Evolutionary conservation across 345 rosid genomes (phyloP).

Genomic region (Atalantia buxifolia): DNA sequence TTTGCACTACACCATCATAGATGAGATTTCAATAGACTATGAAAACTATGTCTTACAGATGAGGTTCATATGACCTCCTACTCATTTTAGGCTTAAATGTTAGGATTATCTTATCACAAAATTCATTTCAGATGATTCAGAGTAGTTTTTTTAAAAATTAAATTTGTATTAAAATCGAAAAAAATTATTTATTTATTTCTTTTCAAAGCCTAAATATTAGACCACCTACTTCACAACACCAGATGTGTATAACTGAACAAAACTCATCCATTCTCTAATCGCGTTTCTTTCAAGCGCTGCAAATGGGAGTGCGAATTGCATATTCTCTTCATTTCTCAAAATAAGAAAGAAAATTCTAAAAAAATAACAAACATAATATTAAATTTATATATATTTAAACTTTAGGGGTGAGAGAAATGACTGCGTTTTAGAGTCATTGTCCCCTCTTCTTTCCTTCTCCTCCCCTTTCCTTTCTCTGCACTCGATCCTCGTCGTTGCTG

Average conservation of each 20-base stretch:
- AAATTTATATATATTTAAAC: not conserved
- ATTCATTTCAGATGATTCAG: no score
- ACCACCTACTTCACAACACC: not conserved
- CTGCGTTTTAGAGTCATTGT: slow-evolving; percentile 13
- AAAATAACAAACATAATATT: not conserved
- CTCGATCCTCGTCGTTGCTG: slow-evolving; percentile 2
- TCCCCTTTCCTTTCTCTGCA: slow-evolving; percentile 16
- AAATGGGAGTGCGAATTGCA: not conserved
- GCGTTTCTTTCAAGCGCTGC: slow-evolving; percentile 10
- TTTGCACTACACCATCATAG: no score
- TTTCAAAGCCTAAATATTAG: not conserved
- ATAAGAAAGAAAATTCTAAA: not conserved
- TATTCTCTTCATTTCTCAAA: not conserved
- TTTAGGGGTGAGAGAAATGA: slow-evolving; percentile 4
- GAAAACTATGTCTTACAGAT: no score
- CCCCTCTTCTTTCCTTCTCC: not conserved
- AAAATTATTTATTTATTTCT: no score
- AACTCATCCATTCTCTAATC: no score
- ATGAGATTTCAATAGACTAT: no score
- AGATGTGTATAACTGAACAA: not conserved
- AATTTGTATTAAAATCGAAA: no score
- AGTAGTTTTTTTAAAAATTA: no score
- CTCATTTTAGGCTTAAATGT: no score
- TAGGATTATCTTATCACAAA: no score
- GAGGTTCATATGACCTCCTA: no score